A percentile compares a stretch with the other conserved stretches of the same genome.
These are phyloP conservation scores for Neobulgaria alba DNA, from an alignment of 2,329 filamentous ascomycete species.

Conservation along the genomic window DNA sequence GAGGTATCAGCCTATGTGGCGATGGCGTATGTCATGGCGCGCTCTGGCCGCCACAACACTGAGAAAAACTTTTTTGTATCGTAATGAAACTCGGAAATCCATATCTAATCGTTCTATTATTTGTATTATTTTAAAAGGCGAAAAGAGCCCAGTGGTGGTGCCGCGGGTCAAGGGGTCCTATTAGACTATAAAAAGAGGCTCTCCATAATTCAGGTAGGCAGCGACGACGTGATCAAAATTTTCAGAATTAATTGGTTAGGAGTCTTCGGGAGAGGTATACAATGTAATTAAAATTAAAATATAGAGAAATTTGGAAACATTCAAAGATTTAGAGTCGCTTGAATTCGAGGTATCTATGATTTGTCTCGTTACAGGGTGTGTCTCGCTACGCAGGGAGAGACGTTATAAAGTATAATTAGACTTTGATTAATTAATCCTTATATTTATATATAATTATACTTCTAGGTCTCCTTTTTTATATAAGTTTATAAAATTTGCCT, in stretches of 20 bases:
- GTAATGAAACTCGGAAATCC: conserved; percentile 2
- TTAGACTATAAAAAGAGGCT: background rate
- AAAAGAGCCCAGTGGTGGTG: conserved; percentile 3
- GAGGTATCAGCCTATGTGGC: conserved; percentile 8
- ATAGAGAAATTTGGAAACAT: conserved; percentile 4
- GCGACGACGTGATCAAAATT: background rate
- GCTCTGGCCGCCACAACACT: conserved; percentile 4
- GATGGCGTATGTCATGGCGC: conserved; percentile 2
- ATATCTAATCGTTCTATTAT: conserved; percentile 6
- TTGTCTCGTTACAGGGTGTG: conserved; percentile 7
- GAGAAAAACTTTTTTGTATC: conserved; percentile 3
- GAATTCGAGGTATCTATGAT: conserved; percentile 5
- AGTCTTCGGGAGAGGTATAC: conserved; percentile 2
- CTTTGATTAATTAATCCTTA: too few relatives aligned
- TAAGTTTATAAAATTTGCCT: too few relatives aligned
- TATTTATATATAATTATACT: too few relatives aligned
- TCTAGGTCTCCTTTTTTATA: too few relatives aligned
- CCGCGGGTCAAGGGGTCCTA: conserved; percentile 1
- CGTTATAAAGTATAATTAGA: too few relatives aligned
- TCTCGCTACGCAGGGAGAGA: conserved; percentile 5
- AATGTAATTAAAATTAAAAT: conserved; percentile 3
- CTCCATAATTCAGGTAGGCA: background rate
- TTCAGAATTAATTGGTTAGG: conserved; percentile 5
- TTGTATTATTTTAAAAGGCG: conserved; percentile 3
- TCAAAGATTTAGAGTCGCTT: conserved; percentile 4